Evolutionary conservation across 2,329 filamentous ascomycete species (phyloP), one percentile per base, ranked within the genome.

Genomic region (Colletotrichum melonis): DNA sequence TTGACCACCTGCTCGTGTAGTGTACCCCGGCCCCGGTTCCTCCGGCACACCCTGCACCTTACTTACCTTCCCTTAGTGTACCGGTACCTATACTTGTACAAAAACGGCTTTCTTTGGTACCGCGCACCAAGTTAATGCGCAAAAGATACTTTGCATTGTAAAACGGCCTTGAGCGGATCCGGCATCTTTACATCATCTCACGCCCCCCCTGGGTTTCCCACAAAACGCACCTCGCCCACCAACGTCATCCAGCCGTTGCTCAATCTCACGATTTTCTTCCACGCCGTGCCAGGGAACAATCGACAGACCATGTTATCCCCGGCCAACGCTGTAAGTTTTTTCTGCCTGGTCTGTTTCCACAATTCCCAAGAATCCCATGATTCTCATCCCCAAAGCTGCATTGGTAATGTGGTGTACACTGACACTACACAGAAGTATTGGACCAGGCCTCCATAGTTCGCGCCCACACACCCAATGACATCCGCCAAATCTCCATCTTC

Each of bases 111-210:
- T 22, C 19, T n/a, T 3, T 49, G 6, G 42, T 49, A 49, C 42
- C 19, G 3, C 19, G 2, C 46, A 16, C 22, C 14, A 4, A 8
- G n/a, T 16, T 55, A 4, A 14, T n/a, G 62, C 16, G 28, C 60
- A 54, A 62, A 55, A 64, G 49, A 22, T 56, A 65, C 49, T 28
- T 6, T 6, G 9, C 49, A 7, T 26, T 26, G 49, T 19, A 26
- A n/a, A 30, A 64, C 58, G 55, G n/a, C 55, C 38, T 54, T 12
- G 30, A n/a, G 49, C 60, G 22, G 28, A 42, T 52, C 69, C 28
- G 30, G 54, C 65, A 42, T 38, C 5, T 57, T 73, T 71, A 71
- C 71, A 73, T 73, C 71, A 71, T 73, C 67, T 22, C 55, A 57
- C 67, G 11, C 58, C 66, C 54, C 54, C 30, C 24, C 52, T 14